phyloP scores from a whole-genome alignment of 768 basidiomycete genomes.

The Candolleomyces eurysporus region DNA sequence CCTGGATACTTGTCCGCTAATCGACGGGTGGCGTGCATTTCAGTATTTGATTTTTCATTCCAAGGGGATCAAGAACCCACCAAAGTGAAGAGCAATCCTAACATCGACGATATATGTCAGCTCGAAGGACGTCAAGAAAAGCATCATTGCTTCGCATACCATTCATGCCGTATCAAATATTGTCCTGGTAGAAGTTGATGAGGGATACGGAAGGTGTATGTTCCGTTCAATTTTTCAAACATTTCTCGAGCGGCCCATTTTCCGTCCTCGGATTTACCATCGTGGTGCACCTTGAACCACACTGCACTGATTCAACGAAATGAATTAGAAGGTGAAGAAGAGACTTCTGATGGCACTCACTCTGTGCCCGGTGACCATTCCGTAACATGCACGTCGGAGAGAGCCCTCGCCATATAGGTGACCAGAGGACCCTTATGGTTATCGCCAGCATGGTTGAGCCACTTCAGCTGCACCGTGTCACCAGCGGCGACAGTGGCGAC shows the following conservation, averaged over 20 bases:
- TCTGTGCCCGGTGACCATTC: constrained; percentile 37
- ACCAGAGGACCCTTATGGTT: constrained; percentile 37
- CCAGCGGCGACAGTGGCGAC: constrained; percentile 37
- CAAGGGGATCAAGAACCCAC: background rate
- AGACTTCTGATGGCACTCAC: constrained; percentile 20
- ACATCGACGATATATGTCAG: background rate
- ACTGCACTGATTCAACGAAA: constrained; percentile 29
- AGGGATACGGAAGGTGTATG: constrained; percentile 45
- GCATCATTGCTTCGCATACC: constrained; percentile 19
- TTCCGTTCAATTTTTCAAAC: constrained; percentile 30
- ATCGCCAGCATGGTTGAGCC: constrained; percentile 15
- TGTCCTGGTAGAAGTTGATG: constrained; percentile 40
- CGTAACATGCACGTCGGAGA: constrained; percentile 30
- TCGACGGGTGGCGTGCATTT: background rate
- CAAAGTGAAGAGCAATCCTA: constrained; percentile 7
- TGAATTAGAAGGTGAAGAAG: background rate
- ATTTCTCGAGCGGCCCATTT: constrained; percentile 41
- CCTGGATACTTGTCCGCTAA: constrained; percentile 36
- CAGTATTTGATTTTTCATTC: too few relatives aligned
- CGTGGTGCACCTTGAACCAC: constrained; percentile 47
- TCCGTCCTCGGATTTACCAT: constrained; percentile 40
- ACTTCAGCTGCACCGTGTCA: constrained; percentile 36
- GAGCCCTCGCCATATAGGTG: constrained; percentile 47
- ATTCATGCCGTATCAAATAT: constrained; percentile 47
- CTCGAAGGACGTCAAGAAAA: too few relatives aligned